Percentiles rank a stretch among this genome's conserved stretches.
Conservation (phyloP, 768 basidiomycete genomes). For the Amanita pallidorosea region DNA sequence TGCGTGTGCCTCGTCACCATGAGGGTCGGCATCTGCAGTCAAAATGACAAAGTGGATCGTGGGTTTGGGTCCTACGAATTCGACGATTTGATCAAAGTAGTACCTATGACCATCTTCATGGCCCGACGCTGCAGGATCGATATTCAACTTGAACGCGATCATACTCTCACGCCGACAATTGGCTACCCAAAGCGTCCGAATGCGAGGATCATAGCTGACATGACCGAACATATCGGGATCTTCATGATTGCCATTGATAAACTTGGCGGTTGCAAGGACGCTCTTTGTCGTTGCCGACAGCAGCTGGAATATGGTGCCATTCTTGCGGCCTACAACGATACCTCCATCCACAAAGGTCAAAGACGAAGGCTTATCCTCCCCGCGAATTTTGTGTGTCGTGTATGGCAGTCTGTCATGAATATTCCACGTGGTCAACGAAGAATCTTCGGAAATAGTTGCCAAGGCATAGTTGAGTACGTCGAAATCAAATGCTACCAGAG, state of each 20-base stretch:
- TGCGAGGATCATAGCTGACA: conserved; percentile 73
- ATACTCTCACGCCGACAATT: conserved; percentile 79
- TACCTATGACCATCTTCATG: conserved; percentile 55
- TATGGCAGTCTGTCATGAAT: conserved; percentile 68
- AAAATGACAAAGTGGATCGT: conserved; percentile 87
- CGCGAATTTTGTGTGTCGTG: conserved; percentile 64
- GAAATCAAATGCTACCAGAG: conserved; percentile 78
- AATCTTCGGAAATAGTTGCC: conserved; percentile 76
- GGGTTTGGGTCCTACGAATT: conserved; percentile 75
- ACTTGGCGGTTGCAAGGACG: conserved; percentile 71
- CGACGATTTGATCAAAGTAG: conserved; percentile 73
- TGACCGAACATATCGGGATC: conserved; percentile 86
- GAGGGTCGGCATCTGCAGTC: conserved; percentile 74
- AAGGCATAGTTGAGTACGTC: conserved; percentile 68
- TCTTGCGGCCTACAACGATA: conserved; percentile 75
- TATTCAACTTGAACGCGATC: conserved; percentile 66
- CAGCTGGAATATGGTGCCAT: conserved; percentile 78
- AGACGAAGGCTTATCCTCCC: conserved; percentile 75
- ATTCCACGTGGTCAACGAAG: conserved; percentile 75
- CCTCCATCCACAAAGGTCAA: conserved; percentile 80
- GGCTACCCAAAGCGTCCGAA: conserved; percentile 82
- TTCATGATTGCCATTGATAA: conserved; percentile 58
- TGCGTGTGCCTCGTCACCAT: conserved; percentile 73
- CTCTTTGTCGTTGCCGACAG: conserved; percentile 64
- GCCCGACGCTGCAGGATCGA: conserved; percentile 48